phyloP scores from a whole-genome alignment of 2,329 filamentous ascomycete species.

The Botryosphaeria dothidea region DNA sequence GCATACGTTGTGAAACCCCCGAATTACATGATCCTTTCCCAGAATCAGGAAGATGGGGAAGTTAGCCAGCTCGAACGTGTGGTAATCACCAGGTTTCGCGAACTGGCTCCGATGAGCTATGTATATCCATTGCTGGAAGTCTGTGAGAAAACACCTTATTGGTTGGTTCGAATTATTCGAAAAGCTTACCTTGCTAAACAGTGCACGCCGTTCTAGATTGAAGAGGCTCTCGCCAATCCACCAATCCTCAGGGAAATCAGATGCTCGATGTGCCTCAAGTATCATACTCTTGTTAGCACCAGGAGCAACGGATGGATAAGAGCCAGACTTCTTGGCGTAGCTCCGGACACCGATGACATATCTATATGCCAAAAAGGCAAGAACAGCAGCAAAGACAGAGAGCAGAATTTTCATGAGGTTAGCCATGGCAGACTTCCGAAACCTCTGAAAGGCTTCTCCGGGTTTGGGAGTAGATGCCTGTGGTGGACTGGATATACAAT shows the following conservation, averaged over 20 bases:
- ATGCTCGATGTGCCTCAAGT: slow-evolving; percentile 27
- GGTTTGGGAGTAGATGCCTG: not conserved
- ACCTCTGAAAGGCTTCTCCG: not conserved
- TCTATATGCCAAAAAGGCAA: not conserved
- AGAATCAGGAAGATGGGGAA: slow-evolving; percentile 44
- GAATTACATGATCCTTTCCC: slow-evolving; percentile 35
- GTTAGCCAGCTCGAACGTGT: slow-evolving; percentile 36
- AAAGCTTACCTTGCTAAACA: slow-evolving; percentile 48
- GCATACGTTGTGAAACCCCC: slow-evolving; percentile 49
- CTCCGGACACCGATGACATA: not conserved
- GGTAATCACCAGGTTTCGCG: slow-evolving; percentile 37
- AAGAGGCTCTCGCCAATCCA: slow-evolving; percentile 46
- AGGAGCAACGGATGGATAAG: not conserved
- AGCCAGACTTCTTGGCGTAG: not conserved
- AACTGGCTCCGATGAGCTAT: slow-evolving; percentile 39
- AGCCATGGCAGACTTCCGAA: not conserved
- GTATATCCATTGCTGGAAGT: slow-evolving; percentile 38
- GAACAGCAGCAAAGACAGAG: not conserved
- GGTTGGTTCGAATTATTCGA: not conserved
- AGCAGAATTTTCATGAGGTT: not conserved
- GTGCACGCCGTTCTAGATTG: slow-evolving; percentile 50
- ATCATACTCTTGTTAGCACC: slow-evolving; percentile 26
- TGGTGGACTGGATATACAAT: slow-evolving; percentile 5
- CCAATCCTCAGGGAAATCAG: slow-evolving; percentile 43
- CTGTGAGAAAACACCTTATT: slow-evolving; percentile 10